phyloP scores from a whole-genome alignment of 495 filamentous ascomycete genomes.

The Lentithecium fluviatile region DNA sequence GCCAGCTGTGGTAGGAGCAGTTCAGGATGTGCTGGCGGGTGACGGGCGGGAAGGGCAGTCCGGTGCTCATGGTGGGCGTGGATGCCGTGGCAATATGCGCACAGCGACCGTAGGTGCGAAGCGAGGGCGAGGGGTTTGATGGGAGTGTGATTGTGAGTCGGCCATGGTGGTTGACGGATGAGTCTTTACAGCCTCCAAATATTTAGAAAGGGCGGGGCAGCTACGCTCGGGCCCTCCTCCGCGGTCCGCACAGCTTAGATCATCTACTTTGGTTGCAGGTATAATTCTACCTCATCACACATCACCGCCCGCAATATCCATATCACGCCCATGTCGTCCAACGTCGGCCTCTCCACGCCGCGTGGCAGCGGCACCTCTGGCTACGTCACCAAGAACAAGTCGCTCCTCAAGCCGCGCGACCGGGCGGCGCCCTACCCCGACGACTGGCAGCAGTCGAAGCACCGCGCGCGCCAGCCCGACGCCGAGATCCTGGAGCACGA shows the following conservation, averaged over 20 bases:
- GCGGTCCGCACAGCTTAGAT: neutral
- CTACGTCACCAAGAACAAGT: slow-evolving; percentile 93
- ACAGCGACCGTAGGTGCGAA: neutral
- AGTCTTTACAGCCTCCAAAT: neutral
- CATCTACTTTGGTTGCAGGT: neutral
- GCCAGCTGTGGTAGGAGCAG: slow-evolving; percentile 93
- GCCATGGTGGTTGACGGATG: slow-evolving; percentile 11
- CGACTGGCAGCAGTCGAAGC: slow-evolving; percentile 59
- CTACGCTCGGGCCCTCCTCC: neutral
- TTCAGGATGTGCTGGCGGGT: slow-evolving; percentile 83
- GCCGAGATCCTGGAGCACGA: slow-evolving; percentile 92
- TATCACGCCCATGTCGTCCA: slow-evolving; percentile 72
- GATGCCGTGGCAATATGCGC: neutral
- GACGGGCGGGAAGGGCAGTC: slow-evolving; percentile 76
- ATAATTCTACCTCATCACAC: neutral
- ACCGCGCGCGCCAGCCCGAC: slow-evolving; percentile 82
- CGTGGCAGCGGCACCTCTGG: slow-evolving; percentile 94
- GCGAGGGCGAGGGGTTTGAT: neutral
- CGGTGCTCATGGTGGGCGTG: slow-evolving; percentile 9
- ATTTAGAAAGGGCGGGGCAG: neutral
- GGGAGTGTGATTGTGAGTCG: neutral
- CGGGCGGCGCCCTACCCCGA: slow-evolving; percentile 59
- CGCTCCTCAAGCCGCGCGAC: slow-evolving; percentile 76
- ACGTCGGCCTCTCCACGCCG: slow-evolving; percentile 94
- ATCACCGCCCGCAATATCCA: neutral